A percentile compares a stretch with the other conserved stretches of the same genome.
These are phyloP conservation scores for Pholiota molesta DNA, from an alignment of 768 basidiomycete genomes.

Conservation along the genomic window DNA sequence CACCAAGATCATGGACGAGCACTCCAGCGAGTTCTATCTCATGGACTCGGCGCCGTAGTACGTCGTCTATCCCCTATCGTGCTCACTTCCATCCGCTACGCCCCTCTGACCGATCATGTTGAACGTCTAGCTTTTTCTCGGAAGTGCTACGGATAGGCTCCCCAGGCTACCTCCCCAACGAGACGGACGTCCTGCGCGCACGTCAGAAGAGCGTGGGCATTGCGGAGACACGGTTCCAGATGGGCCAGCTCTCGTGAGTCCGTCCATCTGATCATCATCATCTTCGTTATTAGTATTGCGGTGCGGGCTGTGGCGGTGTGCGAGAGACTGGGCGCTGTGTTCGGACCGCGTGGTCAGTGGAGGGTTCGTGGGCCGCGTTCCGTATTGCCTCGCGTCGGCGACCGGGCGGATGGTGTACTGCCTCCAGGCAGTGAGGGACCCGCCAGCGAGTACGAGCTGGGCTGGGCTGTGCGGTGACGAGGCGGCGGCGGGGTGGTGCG, in stretches of 20 bases:
- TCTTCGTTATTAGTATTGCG: no score
- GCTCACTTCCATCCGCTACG: neutral
- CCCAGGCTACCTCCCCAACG: constrained; percentile 81
- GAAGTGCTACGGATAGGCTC: constrained; percentile 84
- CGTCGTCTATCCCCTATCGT: constrained; percentile 31
- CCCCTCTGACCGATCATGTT: neutral
- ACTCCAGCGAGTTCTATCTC: constrained; percentile 80
- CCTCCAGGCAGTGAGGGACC: no score
- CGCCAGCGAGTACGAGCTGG: neutral
- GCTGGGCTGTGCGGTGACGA: neutral
- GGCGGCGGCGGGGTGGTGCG: neutral
- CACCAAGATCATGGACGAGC: constrained; percentile 53
- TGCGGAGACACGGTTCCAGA: constrained; percentile 80
- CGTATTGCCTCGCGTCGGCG: neutral
- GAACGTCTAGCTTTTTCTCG: constrained; percentile 72
- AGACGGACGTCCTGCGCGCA: constrained; percentile 86
- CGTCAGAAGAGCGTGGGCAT: constrained; percentile 90
- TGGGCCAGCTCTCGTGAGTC: constrained; percentile 66
- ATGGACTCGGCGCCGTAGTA: constrained; percentile 96
- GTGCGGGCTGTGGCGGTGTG: no score
- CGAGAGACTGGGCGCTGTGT: no score
- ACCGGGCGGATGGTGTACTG: neutral
- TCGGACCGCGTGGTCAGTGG: no score
- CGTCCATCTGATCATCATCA: no score
- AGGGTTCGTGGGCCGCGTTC: neutral